These are phyloP conservation scores for Mortierella sp. DNA, from an alignment of 371 early-diverging fungal genomes.

Conservation along the genomic window DNA sequence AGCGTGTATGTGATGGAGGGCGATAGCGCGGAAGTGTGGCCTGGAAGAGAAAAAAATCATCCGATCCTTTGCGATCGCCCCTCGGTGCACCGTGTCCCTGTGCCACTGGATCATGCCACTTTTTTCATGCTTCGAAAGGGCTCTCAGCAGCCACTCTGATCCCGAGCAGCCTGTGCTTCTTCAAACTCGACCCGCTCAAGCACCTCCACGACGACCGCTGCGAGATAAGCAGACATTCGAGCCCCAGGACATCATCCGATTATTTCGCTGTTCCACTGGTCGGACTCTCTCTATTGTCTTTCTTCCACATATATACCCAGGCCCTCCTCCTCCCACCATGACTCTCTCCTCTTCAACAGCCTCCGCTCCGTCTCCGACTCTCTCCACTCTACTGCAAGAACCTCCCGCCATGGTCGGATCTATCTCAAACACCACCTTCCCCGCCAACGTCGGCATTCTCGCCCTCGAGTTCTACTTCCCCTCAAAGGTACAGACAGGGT, in stretches of 20 bases:
- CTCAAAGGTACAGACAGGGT: slow-evolving; percentile 26
- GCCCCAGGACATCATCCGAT: slow-evolving; percentile 21
- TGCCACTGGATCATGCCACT: slow-evolving; percentile 13
- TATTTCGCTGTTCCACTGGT: slow-evolving; percentile 1
- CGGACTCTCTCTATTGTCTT: neutral
- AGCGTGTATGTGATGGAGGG: neutral
- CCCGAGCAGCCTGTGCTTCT: neutral
- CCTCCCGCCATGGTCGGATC: slow-evolving; percentile 49
- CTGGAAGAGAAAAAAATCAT: slow-evolving; percentile 3
- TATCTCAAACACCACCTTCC: slow-evolving; percentile 55
- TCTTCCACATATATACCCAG: slow-evolving; percentile 11
- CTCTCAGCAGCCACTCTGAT: slow-evolving; percentile 1
- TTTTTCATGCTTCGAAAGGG: slow-evolving; percentile 6
- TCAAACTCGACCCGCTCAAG: too few relatives aligned
- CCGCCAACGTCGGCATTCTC: slow-evolving; percentile 90
- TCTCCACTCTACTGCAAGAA: neutral
- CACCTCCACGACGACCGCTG: too few relatives aligned
- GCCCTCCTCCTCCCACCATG: slow-evolving; percentile 3
- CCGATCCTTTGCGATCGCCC: neutral
- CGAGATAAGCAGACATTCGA: neutral
- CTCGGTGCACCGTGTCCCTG: neutral
- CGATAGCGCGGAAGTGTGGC: too few relatives aligned
- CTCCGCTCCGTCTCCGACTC: slow-evolving; percentile 2
- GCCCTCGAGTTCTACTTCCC: slow-evolving; percentile 97
- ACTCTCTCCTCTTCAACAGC: slow-evolving; percentile 6